Conservation (phyloP, 176 grass and related monocot species). For the Avena sativa region DNA sequence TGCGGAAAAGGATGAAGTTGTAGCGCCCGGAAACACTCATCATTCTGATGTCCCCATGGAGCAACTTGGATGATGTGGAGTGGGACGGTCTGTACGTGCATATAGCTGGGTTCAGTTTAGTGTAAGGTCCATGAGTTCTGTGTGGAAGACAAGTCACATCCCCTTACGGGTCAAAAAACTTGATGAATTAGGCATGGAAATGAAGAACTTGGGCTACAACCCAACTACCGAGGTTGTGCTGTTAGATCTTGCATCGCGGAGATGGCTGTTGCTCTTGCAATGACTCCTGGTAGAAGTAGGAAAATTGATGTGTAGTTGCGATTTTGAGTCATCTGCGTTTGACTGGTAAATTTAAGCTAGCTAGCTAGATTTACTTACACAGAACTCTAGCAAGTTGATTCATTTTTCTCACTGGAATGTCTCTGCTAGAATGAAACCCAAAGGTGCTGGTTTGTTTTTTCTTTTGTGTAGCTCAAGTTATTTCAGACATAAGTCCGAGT, state of each 20-base stretch:
- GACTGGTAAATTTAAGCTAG: neutral
- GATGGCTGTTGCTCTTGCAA: slow-evolving; percentile 68
- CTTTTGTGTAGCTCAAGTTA: neutral
- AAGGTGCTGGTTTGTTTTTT: neutral
- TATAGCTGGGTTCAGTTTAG: slow-evolving; percentile 65
- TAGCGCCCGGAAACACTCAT: too few species aligned
- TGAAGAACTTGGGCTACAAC: slow-evolving; percentile 64
- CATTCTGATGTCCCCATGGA: too few species aligned
- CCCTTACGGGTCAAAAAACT: slow-evolving; percentile 53
- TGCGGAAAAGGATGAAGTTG: too few species aligned
- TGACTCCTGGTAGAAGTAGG: slow-evolving; percentile 63
- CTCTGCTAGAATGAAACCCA: neutral
- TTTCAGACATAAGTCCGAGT: neutral
- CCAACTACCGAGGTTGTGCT: slow-evolving; percentile 67
- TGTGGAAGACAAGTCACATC: slow-evolving; percentile 65
- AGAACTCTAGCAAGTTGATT: neutral
- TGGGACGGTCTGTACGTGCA: slow-evolving; percentile 54
- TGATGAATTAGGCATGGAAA: slow-evolving; percentile 55
- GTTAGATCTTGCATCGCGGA: slow-evolving; percentile 68
- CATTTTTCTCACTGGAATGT: neutral
- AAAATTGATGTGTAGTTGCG: neutral
- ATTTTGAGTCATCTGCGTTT: neutral
- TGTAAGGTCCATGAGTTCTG: slow-evolving; percentile 60
- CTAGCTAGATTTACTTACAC: neutral
- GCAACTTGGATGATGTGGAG: too few species aligned